Conservation (phyloP, 495 filamentous ascomycete species). For the Bombardia bombarda region DNA sequence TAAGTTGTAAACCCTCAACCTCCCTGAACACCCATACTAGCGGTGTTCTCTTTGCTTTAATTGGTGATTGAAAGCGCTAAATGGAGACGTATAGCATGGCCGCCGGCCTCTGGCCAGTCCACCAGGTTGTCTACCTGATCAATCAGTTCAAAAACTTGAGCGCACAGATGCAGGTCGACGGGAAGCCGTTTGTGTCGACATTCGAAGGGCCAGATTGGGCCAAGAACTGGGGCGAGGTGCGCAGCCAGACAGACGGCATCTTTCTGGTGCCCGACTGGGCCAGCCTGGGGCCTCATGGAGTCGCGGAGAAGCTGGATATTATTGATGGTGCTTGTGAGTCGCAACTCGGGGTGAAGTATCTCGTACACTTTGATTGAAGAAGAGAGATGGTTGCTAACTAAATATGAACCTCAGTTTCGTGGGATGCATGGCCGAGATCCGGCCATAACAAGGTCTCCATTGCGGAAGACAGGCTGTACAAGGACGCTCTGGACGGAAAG, state of each 20-base stretch:
- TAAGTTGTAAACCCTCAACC: constrained; percentile 2
- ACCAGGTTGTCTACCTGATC: constrained; percentile 49
- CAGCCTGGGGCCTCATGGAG: constrained; percentile 45
- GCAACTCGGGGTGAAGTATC: too few relatives aligned
- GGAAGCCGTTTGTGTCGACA: constrained; percentile 59
- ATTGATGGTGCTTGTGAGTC: constrained; percentile 52
- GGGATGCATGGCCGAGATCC: constrained; percentile 65
- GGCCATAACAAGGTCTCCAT: constrained; percentile 46
- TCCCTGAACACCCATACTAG: background rate
- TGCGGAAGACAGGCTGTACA: constrained; percentile 47
- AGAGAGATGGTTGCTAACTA: too few relatives aligned
- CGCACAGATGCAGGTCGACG: constrained; percentile 49
- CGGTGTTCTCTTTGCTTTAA: too few relatives aligned
- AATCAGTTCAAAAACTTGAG: constrained; percentile 43
- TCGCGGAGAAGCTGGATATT: constrained; percentile 32
- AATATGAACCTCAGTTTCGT: constrained; percentile 40
- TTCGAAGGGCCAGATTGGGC: constrained; percentile 57
- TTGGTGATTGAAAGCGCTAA: too few relatives aligned
- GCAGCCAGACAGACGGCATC: constrained; percentile 36
- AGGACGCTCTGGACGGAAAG: constrained; percentile 41
- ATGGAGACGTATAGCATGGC: constrained; percentile 27
- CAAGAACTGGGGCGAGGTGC: constrained; percentile 51
- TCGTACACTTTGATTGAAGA: too few relatives aligned
- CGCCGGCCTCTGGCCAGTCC: constrained; percentile 44
- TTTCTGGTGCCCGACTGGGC: constrained; percentile 61